Evolutionary conservation across 352 stramenopile species (phyloP), one percentile per base, ranked within the genome.

Genomic region (Pythium utonaiense): DNA sequence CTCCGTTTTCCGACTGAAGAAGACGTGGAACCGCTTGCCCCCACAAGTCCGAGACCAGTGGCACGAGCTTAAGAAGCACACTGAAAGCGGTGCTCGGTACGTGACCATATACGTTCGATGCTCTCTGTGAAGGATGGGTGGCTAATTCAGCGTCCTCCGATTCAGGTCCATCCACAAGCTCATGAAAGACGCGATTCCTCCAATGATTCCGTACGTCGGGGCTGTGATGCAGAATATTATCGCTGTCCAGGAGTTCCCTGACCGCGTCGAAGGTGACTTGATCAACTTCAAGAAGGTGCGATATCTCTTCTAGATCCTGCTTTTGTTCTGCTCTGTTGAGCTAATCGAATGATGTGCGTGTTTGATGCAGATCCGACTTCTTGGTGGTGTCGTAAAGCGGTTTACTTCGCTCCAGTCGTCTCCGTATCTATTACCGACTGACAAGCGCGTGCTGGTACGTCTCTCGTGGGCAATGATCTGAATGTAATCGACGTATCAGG

Each of bases 261-360:
- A 95, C 54, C 74, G 67, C 19, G 70, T 93, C 5, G 80, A 92
- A 60, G 79, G 72, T 28, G 81, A 89, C 24, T 57, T 93, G 24
- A 86, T 95, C 68, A 95, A 95, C 55, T 92, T 95, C 48, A 93
- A 93, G 53, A 95, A 95, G 70, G 77, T 87, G 25, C 9, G 61
- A n/a, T n/a, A n/a, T n/a, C n/a, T n/a, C n/a, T n/a, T n/a, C n/a
- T n/a, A n/a, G n/a, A n/a, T n/a, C n/a, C n/a, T n/a, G n/a, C n/a
- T n/a, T n/a, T n/a, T n/a, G 3, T 36, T 62, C 16, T 17, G 40
- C 27, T 10, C n/a, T 6, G 4, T 24, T 27, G 40, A 14, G 2
- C 34, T 12, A 9, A 33, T 33, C 5, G 36, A 6, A 2, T 48
- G 19, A 4, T 25, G 42, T 49, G 42, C 22, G 22, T 50, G 30